Base-by-base conservation (phyloP, 768 basidiomycete species). In the Russula dissimulans region DNA sequence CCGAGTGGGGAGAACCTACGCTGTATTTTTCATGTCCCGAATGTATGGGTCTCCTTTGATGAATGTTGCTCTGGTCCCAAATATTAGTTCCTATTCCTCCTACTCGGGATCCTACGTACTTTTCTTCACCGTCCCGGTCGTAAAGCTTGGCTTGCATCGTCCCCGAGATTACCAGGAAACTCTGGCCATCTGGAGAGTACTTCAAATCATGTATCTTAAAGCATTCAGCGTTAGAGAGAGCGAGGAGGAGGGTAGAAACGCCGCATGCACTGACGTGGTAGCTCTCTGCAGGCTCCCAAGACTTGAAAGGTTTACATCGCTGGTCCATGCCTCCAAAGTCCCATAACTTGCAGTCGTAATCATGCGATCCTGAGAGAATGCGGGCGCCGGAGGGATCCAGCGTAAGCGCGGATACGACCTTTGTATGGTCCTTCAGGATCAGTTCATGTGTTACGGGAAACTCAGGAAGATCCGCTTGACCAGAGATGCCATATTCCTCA, bases 321-420 rank as follows among this genome's bases (percentile, higher is more conserved):
- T 79, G 76, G 69, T 91, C 89, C 97, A 99, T 99, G 15, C 97
- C 97, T 67, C 95, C 95, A 73, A 98, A 98, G 73, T 99, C 97
- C 95, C 95, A 99, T 56, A 99, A 73, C 75, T 98, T 98, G 73
- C 89, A 86, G 73, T 99, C 97, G 70, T 98, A 98, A 71, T 99
- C 97, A 74, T 98, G 88, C 18, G 91, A 91, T 15, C 97, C 97
- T 9, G 91, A 89, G 17, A 91, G 74, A 34, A 99, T 75, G 39
- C 97, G 84, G 12, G 95, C 94, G 59, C 97, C 97, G 22, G 95
- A 91, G 7, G 94, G 91, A 73, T 99, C 97, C 49, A 98, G 76
- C 0, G 93, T 80, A 18, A 99, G 77, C 4, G 97, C 93, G 26
- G 95, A 92, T 18, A 98, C 85, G 55, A 97, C 92, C 76, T 98